Conservation (phyloP, 2,329 filamentous ascomycete species). For the Claviceps capensis region DNA sequence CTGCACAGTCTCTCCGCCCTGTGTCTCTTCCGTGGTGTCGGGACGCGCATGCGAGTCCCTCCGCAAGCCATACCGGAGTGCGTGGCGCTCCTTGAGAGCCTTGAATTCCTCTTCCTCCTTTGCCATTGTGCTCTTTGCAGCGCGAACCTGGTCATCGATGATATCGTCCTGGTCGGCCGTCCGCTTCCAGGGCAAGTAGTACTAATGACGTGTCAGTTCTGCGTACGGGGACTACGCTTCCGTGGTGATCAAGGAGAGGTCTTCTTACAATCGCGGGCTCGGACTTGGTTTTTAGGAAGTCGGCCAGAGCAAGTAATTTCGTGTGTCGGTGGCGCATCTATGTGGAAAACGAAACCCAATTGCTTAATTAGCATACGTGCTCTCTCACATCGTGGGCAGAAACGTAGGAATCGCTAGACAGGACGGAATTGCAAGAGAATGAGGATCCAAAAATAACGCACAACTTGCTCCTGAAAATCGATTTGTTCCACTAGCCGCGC, state of each 20-base stretch:
- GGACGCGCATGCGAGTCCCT: conserved; percentile 5
- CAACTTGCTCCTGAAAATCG: conserved; percentile 61
- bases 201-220: conserved; percentile 33
- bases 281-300: conserved; percentile 57
- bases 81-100: conserved; percentile 26
- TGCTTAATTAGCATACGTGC: too few relatives aligned
- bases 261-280: conserved; percentile 58
- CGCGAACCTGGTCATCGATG: conserved; percentile 57
- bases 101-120: conserved; percentile 53
- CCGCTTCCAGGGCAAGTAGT: conserved; percentile 74
- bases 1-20: conserved; percentile 1
- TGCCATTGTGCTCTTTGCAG: conserved; percentile 48
- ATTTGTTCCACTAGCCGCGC: conserved; percentile 56
- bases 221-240: not conserved
- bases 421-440: not conserved
- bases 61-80: conserved; percentile 13
- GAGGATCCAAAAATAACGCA: conserved; percentile 20
- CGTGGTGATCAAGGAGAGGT: not conserved
- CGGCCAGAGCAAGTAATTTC: conserved; percentile 57
- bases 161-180: conserved; percentile 52
- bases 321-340: conserved; percentile 65
- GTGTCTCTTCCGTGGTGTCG: conserved; percentile 20
- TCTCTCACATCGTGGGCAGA: not conserved
- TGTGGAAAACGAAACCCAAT: not conserved
- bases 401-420: not conserved